Conservation (phyloP, 2,329 filamentous ascomycete species). For the Onygenales sp. region DNA sequence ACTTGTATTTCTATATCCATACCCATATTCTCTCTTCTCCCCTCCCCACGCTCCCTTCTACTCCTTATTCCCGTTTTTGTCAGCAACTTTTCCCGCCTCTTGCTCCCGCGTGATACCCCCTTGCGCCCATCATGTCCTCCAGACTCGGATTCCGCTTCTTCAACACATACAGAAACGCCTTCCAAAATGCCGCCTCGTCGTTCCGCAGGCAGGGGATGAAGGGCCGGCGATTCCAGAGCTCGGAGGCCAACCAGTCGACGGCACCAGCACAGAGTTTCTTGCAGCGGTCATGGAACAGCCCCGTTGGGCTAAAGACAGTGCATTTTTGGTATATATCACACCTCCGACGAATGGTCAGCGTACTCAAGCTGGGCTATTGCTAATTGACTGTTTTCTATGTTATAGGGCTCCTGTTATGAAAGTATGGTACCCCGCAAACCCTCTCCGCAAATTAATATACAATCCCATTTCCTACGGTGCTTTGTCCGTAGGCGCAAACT, state of each 20-base stretch:
- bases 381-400: background rate
- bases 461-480: background rate
- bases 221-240: conserved; percentile 62
- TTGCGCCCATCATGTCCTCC: conserved; percentile 40
- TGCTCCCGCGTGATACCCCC: background rate
- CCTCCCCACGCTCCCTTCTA: background rate
- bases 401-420: conserved; percentile 88
- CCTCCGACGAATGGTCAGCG: background rate
- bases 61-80: background rate
- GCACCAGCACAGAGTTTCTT: conserved; percentile 44
- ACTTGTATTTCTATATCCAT: background rate
- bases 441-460: background rate
- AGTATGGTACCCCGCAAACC: conserved; percentile 31
- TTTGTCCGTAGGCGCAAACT: background rate
- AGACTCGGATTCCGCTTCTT: conserved; percentile 50
- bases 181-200: conserved; percentile 45
- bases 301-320: conserved; percentile 79
- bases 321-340: conserved; percentile 71
- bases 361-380: conserved; percentile 2
- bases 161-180: conserved; percentile 40
- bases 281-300: conserved; percentile 74
- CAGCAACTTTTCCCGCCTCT: background rate
- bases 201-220: conserved; percentile 42
- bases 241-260: conserved; percentile 42
- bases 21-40: background rate